phyloP scores from a whole-genome alignment of 2,329 filamentous ascomycete genomes.

The Stagonosporopsis rhizophila region DNA sequence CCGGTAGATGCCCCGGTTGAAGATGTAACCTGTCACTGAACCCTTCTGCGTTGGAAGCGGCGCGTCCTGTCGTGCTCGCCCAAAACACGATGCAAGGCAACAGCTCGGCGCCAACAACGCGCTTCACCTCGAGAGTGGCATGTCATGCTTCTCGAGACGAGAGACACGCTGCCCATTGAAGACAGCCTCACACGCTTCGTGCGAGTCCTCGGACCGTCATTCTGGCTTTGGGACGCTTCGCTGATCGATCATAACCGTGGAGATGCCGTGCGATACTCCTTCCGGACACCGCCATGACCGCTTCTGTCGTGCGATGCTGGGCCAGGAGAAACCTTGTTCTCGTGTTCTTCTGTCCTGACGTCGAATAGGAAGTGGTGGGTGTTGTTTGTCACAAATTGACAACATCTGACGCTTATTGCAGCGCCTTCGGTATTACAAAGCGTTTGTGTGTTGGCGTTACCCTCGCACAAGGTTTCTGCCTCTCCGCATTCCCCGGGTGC shows the following conservation, averaged over 20 bases:
- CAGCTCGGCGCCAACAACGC: conserved; percentile 18
- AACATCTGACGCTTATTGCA: neutral
- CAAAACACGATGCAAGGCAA: conserved; percentile 12
- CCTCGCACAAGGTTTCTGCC: conserved; percentile 11
- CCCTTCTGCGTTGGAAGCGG: conserved; percentile 15
- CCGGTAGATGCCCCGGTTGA: conserved; percentile 8
- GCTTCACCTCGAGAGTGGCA: conserved; percentile 12
- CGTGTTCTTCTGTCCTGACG: conserved; percentile 19
- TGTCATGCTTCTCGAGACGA: conserved; percentile 17
- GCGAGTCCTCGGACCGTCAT: conserved; percentile 26
- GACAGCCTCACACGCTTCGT: conserved; percentile 25
- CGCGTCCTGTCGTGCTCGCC: conserved; percentile 24
- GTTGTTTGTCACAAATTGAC: conserved; percentile 14
- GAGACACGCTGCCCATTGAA: conserved; percentile 15
- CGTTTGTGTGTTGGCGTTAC: conserved; percentile 14
- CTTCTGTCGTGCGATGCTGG: conserved; percentile 27
- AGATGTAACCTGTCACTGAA: conserved; percentile 11
- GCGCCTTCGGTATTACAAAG: conserved; percentile 19
- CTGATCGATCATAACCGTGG: conserved; percentile 2
- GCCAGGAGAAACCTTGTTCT: conserved; percentile 29
- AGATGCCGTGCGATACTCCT: conserved; percentile 7
- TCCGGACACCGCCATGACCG: conserved; percentile 16
- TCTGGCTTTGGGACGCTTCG: conserved; percentile 17
- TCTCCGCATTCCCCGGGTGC: conserved; percentile 29
- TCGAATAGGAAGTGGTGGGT: conserved; percentile 34